Percentiles rank a stretch among this genome's conserved stretches.
Evolutionary conservation across 2,329 filamentous ascomycete genomes (phyloP).

Genomic region (Berkeleyomyces rouxiae): DNA sequence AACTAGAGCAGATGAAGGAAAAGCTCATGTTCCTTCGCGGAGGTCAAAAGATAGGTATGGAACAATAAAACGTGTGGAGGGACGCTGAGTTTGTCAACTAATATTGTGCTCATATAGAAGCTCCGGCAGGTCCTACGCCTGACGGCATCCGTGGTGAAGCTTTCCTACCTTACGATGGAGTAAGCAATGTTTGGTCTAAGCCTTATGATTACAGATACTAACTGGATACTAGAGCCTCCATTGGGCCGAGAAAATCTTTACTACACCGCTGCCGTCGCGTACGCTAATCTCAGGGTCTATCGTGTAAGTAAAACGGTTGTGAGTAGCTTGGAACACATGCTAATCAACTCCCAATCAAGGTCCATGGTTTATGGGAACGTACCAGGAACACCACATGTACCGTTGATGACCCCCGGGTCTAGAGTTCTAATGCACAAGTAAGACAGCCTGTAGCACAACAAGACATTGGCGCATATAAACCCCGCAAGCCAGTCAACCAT

Average conservation of each 20-base stretch:
- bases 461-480: not conserved
- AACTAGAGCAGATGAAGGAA: not conserved
- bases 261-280: conserved; percentile 32
- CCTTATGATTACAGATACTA: not conserved
- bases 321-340: not conserved
- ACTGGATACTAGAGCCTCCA: conserved; percentile 28
- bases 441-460: not conserved
- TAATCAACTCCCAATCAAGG: too few species aligned
- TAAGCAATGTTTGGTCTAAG: not conserved
- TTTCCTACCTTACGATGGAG: not conserved
- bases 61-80: not conserved
- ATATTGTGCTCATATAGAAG: not conserved
- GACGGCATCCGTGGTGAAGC: not conserved
- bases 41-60: not conserved
- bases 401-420: not conserved
- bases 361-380: too few species aligned
- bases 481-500: not conserved
- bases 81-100: not conserved
- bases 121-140: not conserved
- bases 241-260: conserved; percentile 47
- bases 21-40: not conserved
- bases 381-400: not conserved
- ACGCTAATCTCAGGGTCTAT: conserved; percentile 30
- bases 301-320: conserved; percentile 16
- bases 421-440: not conserved